A percentile compares a stretch with the other conserved stretches of the same genome.
These are phyloP conservation scores for Kodamaea derodonti DNA, from an alignment of 1,139 yeast species.

Conservation along the genomic window DNA sequence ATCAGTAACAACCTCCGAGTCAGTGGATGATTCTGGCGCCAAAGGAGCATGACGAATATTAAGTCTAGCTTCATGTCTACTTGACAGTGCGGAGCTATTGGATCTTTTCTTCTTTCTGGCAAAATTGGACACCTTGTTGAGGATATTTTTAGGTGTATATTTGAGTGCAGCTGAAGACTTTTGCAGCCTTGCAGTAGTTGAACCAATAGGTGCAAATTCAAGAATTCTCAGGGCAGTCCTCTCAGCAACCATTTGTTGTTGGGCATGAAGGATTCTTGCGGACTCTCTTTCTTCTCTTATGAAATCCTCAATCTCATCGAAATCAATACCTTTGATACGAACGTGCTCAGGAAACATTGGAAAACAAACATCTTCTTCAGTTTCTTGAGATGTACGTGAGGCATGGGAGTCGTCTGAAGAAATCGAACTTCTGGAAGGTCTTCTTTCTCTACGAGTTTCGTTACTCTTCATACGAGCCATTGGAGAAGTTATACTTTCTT, in stretches of 20 bases:
- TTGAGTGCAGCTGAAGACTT: conserved; percentile 49
- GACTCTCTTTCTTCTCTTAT: conserved; percentile 50
- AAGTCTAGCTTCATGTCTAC: not conserved
- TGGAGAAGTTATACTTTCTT: not conserved
- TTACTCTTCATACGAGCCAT: conserved; percentile 1
- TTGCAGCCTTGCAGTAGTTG: conserved; percentile 12
- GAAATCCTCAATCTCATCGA: conserved; percentile 74
- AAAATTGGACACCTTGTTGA: conserved; percentile 15
- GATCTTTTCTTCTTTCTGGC: not conserved
- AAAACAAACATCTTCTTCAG: conserved; percentile 97
- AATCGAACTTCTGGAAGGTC: conserved; percentile 36
- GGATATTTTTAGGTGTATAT: conserved; percentile 51
- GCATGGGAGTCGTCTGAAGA: conserved; percentile 74
- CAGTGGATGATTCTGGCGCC: not conserved
- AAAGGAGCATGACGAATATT: not conserved
- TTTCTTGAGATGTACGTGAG: conserved; percentile 72
- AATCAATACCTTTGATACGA: conserved; percentile 70
- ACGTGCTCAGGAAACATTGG: conserved; percentile 80
- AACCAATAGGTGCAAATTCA: conserved; percentile 15
- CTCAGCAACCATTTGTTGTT: conserved; percentile 30
- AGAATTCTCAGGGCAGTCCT: conserved; percentile 23
- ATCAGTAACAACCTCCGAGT: not conserved
- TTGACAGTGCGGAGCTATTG: conserved; percentile 1
- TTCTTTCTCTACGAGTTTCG: conserved; percentile 17
- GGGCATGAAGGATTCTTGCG: conserved; percentile 22